phyloP scores from a whole-genome alignment of 495 filamentous ascomycete genomes.

The Annulohypoxylon stygium region DNA sequence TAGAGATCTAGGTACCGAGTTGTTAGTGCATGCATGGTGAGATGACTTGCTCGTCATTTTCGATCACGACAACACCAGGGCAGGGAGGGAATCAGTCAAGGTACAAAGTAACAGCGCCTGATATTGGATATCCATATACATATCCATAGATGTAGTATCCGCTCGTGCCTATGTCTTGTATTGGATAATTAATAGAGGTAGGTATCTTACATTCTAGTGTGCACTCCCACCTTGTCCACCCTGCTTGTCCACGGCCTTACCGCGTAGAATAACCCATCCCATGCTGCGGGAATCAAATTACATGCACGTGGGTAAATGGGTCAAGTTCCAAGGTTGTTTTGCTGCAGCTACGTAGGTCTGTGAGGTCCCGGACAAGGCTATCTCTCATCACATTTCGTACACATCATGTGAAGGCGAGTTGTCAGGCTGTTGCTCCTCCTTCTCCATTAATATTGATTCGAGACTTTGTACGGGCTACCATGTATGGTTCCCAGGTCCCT shows the following conservation, averaged over 20 bases:
- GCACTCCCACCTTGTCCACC: conserved; percentile 17
- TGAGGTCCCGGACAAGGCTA: conserved; percentile 21
- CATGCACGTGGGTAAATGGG: conserved; percentile 48
- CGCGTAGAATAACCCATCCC: conserved; percentile 35
- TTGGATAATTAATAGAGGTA: not conserved
- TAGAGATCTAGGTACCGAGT: conserved; percentile 42
- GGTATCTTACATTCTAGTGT: conserved; percentile 7
- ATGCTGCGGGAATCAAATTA: conserved; percentile 41
- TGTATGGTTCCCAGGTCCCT: not conserved
- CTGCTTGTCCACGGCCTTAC: conserved; percentile 28
- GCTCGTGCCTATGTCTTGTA: conserved; percentile 15
- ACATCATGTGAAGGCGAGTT: conserved; percentile 40
- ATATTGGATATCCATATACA: conserved; percentile 35
- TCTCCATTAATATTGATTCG: conserved; percentile 8
- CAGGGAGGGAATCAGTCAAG: not conserved
- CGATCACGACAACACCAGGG: conserved; percentile 35
- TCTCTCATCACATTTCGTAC: conserved; percentile 40
- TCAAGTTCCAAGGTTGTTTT: conserved; percentile 27
- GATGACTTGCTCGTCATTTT: conserved; percentile 44
- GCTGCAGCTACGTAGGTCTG: conserved; percentile 28
- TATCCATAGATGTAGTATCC: conserved; percentile 21
- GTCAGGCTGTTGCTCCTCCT: conserved; percentile 3
- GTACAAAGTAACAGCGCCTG: conserved; percentile 26
- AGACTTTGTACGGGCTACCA: not conserved
- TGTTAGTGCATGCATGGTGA: conserved; percentile 32